A percentile compares a stretch with the other conserved stretches of the same genome.
phyloP scores from a whole-genome alignment of 108 stramenopile genomes.

The Skeletonema grethae region DNA sequence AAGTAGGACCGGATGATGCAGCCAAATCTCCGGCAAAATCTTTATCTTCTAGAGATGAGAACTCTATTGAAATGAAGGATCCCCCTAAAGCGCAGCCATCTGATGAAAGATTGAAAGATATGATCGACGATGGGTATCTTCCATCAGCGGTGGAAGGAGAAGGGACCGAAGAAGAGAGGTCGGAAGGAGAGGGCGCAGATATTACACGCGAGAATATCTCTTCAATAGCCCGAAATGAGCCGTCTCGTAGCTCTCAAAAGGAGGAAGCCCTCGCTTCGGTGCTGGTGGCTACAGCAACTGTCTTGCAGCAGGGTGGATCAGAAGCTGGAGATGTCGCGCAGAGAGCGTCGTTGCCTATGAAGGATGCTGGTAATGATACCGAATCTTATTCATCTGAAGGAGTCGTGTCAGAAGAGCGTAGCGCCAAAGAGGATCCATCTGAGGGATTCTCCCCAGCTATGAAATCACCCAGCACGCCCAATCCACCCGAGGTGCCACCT shows the following conservation, averaged over 20 bases:
- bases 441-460: not conserved
- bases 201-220: not conserved
- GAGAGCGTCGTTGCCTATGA: conserved; percentile 4
- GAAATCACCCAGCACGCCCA: not conserved
- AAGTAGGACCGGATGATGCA: not conserved
- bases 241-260: not conserved
- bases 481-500: not conserved
- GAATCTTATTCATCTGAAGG: not conserved
- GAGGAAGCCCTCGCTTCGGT: not conserved
- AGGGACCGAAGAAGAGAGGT: conserved; percentile 15
- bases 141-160: conserved; percentile 16
- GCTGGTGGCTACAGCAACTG: conserved; percentile 4
- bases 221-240: not conserved
- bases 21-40: not conserved
- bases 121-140: conserved; percentile 8
- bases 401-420: not conserved
- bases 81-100: conserved; percentile 6
- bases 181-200: conserved; percentile 17
- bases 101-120: conserved; percentile 8
- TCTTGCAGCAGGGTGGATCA: not conserved
- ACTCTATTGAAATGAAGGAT: not conserved
- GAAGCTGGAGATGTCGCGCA: not conserved
- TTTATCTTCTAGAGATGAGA: conserved; percentile 7
- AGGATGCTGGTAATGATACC: not conserved
- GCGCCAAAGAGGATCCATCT: not conserved